Evolutionary conservation across 2,329 filamentous ascomycete genomes (phyloP), one percentile per base, ranked within the genome.

Genomic region (Calonectria crousiana): DNA sequence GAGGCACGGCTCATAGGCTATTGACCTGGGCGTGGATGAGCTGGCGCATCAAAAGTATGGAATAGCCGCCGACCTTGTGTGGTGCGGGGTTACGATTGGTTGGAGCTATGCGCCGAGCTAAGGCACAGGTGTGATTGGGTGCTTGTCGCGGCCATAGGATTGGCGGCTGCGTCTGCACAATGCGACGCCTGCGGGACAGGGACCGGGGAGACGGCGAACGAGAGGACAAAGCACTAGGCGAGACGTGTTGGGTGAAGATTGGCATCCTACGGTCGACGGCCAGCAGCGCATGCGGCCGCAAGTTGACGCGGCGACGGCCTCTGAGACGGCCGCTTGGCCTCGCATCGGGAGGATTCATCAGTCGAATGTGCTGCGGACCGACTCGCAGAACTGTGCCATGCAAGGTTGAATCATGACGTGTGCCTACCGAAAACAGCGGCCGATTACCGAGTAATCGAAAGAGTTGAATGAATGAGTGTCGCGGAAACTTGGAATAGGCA

Each of bases 31-130:
- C 76, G 78, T 76, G 76, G 74, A 72, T 76, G 74, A 75, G 71
- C 76, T 81, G 78, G 77, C 73, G 77, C 77, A 81, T 74, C 70
- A 52, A 67, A 72, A 56, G 84, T 84, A 74, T 84, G 81, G 80
- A 82, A 84, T 85, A 86, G 84, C 84, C 86, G 86, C 86, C 84
- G 78, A 75, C 69, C 70, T 76, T 76, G 69, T 70, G 78, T 30
- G 71, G 69, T 69, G 58, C 52, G 53, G 71, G n/a, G 49, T 60
- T 70, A 38, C 78, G 66, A 84, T 84, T 84, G 83, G 83, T 51
- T 67, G 62, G 20, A 44, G 51, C 58, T 84, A 80, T 69, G 81
- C 83, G 83, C 83, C 79, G 71, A 75, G 64, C 69, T 69, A 58
- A 52, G 67, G 66, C 62, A 67, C 58, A 1, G 34, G 68, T 76